phyloP scores from a whole-genome alignment of 2,329 filamentous ascomycete genomes.

The Fusarium neocosmosporiellum region DNA sequence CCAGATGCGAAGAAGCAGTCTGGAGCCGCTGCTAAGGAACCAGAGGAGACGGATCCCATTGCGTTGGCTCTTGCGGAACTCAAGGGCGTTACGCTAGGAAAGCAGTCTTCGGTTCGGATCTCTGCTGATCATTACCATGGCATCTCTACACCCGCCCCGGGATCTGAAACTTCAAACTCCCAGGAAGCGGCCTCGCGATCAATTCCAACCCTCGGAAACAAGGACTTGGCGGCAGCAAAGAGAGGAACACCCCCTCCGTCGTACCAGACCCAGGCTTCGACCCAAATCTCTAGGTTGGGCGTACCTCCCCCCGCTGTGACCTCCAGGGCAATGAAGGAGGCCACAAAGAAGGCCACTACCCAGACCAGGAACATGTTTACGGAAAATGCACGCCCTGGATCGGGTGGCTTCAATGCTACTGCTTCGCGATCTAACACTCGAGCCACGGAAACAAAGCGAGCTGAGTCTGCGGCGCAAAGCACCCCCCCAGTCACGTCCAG shows the following conservation, averaged over 20 bases:
- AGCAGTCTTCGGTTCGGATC: constrained; percentile 83
- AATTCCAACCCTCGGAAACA: constrained; percentile 68
- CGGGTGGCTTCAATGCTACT: constrained; percentile 42
- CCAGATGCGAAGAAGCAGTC: constrained; percentile 68
- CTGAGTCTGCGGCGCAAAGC: constrained; percentile 29
- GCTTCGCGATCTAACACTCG: constrained; percentile 39
- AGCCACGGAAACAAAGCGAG: constrained; percentile 30
- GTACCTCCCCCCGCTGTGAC: constrained; percentile 94
- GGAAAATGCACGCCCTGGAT: constrained; percentile 50
- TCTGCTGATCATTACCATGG: constrained; percentile 97
- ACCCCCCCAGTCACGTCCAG: constrained; percentile 12
- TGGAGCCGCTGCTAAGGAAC: constrained; percentile 48
- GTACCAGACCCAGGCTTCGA: constrained; percentile 73
- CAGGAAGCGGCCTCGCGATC: constrained; percentile 49
- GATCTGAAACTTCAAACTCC: constrained; percentile 49
- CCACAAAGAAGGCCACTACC: constrained; percentile 86
- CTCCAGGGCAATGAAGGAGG: constrained; percentile 93
- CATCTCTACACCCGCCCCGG: constrained; percentile 83
- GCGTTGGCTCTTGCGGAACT: constrained; percentile 92
- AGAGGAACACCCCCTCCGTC: constrained; percentile 86
- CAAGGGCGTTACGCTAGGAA: constrained; percentile 81
- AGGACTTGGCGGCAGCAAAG: constrained; percentile 64
- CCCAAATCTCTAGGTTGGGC: constrained; percentile 79
- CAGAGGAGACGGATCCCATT: constrained; percentile 84
- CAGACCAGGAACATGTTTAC: constrained; percentile 86